Base-by-base conservation (phyloP, 2,329 filamentous ascomycete species). In the Penicillium rolfsii region DNA sequence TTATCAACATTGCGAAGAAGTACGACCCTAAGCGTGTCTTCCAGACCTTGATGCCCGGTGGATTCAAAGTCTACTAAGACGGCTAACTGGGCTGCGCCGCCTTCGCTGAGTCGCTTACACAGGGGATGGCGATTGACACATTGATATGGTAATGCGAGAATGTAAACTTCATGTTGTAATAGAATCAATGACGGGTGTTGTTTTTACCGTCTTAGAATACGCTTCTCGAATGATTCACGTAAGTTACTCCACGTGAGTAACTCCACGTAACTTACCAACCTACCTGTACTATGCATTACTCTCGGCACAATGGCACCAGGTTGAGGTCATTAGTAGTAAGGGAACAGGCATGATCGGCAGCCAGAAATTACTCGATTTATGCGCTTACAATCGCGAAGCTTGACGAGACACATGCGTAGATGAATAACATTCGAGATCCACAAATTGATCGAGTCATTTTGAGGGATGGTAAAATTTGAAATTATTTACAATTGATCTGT, bases 21-120 rank as follows among this genome's bases (percentile, higher is more conserved):
- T 79, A 77, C 61, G 78, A 80, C 60, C 76, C 74, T 1, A 33
- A 67, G 0, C 70, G 70, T 5, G 67, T 79, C 6, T 80, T 78
- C 55, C 76, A 79, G 70, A 71, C 59, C 12, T 58, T 73, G 40
- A 72, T 76, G 65, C 75, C 72, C 2, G 75, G 76, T 24, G 77
- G 77, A 9, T 79, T 77, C 58, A 79, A 77, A 71, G 68, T 78
- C 6, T 72, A 66, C 36, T 71, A 64, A 63, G 22, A 19, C 3
- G 7, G 30, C 9, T 43, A 3, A 12, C 40, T 19, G n/a, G n/a
- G 3, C 24, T 43, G 3, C 40, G 9, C 19, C 19, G 40, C 8
- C 19, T 43, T 22, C 2, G 8, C 40, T 43, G 7, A 24, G 14
- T 9, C 40, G 19, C 8, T 43, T 24, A 43, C 9, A 7, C 12